Evolutionary conservation across 2,329 filamentous ascomycete genomes (phyloP), one percentile per base, ranked within the genome.

Genomic region (Hypoxylon rubiginosum): DNA sequence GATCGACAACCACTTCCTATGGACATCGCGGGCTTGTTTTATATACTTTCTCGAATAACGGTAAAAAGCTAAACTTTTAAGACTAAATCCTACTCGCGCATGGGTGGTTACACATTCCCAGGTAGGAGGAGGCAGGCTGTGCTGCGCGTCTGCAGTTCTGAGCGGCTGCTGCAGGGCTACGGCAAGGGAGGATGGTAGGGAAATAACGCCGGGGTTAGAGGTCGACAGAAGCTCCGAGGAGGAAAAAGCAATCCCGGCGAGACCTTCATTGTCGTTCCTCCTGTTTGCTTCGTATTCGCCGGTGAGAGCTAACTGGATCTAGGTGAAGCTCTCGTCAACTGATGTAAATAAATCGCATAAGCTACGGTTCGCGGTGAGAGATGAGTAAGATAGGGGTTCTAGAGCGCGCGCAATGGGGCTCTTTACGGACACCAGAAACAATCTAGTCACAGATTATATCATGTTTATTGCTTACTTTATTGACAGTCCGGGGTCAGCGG

Each of bases 381-480:
- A 61, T 63, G 62, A 60, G 51, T 63, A 57, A 66, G 54, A 66
- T 50, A 48, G 52, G 15, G 11, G 24, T n/a, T 49, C 15, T 21
- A 13, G 13, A 59, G 54, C 48, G 58, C 54, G 39, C 61, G 34
- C 9, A 55, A 56, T 39, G 39, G 11, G 58, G 17, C 28, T 50
- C 24, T 55, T 41, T 43, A 17, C 13, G 15, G 15, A 50, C 59
- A 45, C 46, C 34, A 36, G 48, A n/a, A 60, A 39, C 19, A 41
- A 19, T 36, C 41, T 57, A 30, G 51, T 26, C 24, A 43, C 26
- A 52, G 39, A 53, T 21, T 32, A 21, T 39, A 62, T 64, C 63
- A 52, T 54, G 6, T 61, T 41, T 64, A 64, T 67, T 60, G 49
- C 61, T 67, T 58, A 62, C 28, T 43, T 50, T 34, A 49, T 57